Base-by-base conservation (phyloP, 2,329 filamentous ascomycete genomes). In the Exophiala spinifera region DNA sequence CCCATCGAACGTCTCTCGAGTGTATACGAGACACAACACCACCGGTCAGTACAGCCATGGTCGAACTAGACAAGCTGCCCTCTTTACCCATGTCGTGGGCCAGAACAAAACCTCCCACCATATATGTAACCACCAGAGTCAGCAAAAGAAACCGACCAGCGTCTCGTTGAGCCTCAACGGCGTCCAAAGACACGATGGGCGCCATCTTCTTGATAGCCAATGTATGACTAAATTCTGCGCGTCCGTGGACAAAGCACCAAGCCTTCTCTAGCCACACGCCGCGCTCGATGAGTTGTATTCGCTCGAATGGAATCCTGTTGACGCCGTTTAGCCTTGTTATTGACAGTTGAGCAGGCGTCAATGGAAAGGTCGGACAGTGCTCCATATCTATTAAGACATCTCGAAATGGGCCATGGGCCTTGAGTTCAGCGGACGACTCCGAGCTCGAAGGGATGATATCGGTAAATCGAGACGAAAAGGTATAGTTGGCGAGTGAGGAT, bases 21-120 rank as follows among this genome's bases (percentile, higher is more conserved):
- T 57, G 57, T 37, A 60, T 48, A 15, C 45, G 44, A 20, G 46
- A 46, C 31, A 47, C 53, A 31, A 45, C 37, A 4, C 34, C 48
- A 13, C 23, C 49, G 13, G 55, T 57, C 43, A 61, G 20, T 28
- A 53, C 49, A 4, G 51, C 49, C 58, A 61, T 58, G 40, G 55
- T 52, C 46, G 20, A 19, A 10, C 31, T 25, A 19, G 58, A 52
- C 46, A 56, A 43, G 40, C 43, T 28, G 14, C 56, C 58, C 15
- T 47, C 49, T 23, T 42, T 37, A 14, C 43, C 49, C 46, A 61
- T 58, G 25, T 53, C 51, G 39, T 59, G 51, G 46, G 53, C 48
- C 55, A 61, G 28, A 33, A 49, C 45, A 37, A 57, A 61, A 23
- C 58, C 58, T 31, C 58, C 58, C 17, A 57, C 34, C 33, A 53